Evolutionary conservation across 768 basidiomycete species (phyloP).

Genomic region (Cantharellus cinnabarinus): DNA sequence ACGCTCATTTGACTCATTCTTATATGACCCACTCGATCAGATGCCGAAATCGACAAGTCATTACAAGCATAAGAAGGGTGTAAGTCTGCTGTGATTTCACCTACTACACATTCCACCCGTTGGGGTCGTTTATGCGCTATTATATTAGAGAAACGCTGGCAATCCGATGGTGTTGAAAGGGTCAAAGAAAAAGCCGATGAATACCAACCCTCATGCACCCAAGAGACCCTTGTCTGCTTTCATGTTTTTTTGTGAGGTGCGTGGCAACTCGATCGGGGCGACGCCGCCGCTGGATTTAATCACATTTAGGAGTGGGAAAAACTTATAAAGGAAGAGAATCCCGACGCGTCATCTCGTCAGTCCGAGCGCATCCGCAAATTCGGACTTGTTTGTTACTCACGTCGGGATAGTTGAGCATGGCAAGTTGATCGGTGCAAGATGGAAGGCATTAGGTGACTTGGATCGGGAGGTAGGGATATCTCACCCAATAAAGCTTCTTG

Average conservation of each 20-base stretch:
- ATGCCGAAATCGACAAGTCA: too few species aligned
- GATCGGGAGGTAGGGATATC: slow-evolving; percentile 64
- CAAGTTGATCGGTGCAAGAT: slow-evolving; percentile 85
- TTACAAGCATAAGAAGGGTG: too few species aligned
- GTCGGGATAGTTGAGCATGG: slow-evolving; percentile 57
- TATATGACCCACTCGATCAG: too few species aligned
- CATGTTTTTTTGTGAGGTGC: slow-evolving; percentile 71
- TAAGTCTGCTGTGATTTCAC: too few species aligned
- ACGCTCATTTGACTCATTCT: too few species aligned
- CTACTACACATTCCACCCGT: too few species aligned
- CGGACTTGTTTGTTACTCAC: background rate
- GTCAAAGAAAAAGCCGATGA: slow-evolving; percentile 16
- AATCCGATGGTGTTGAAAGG: background rate
- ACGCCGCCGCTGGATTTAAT: background rate
- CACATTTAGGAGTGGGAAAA: slow-evolving; percentile 68
- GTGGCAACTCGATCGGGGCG: background rate
- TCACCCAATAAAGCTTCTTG: background rate
- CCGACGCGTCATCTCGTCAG: slow-evolving; percentile 76
- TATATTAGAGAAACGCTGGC: background rate
- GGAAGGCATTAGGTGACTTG: slow-evolving; percentile 83
- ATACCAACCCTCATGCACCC: slow-evolving; percentile 57
- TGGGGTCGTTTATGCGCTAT: background rate
- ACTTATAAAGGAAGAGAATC: slow-evolving; percentile 88
- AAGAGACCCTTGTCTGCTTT: slow-evolving; percentile 91
- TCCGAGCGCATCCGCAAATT: background rate